phyloP scores from a whole-genome alignment of 495 filamentous ascomycete genomes.

The Penicillium angulare region DNA sequence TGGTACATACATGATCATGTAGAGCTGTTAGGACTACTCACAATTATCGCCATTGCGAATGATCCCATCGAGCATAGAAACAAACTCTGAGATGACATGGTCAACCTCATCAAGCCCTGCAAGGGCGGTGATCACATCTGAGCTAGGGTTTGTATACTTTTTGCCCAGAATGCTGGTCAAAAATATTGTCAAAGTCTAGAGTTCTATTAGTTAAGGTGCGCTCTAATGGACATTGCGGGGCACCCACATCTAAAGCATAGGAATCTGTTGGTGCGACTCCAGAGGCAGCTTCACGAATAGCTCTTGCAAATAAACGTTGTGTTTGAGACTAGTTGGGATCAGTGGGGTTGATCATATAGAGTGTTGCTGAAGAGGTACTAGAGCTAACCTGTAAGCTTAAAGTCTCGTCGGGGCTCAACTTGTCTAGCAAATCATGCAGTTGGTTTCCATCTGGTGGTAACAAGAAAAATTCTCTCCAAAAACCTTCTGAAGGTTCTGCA shows the following conservation, averaged over 20 bases:
- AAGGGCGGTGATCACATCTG: conserved; percentile 86
- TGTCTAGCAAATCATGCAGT: conserved; percentile 64
- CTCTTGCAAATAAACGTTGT: conserved; percentile 71
- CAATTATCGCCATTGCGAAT: conserved; percentile 75
- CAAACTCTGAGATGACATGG: conserved; percentile 82
- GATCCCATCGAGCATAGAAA: conserved; percentile 71
- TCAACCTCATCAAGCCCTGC: conserved; percentile 88
- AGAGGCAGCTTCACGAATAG: conserved; percentile 65
- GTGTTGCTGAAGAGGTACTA: neutral
- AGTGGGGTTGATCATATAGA: conserved; percentile 11
- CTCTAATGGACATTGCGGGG: neutral
- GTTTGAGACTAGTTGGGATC: conserved; percentile 57
- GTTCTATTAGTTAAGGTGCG: conserved; percentile 37
- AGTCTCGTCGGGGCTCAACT: conserved; percentile 68
- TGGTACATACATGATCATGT: neutral
- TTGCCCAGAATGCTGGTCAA: conserved; percentile 77
- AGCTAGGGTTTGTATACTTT: conserved; percentile 92
- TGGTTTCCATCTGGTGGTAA: conserved; percentile 69
- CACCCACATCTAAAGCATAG: conserved; percentile 84
- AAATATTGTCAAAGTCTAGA: conserved; percentile 86
- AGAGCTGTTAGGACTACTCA: conserved; percentile 39
- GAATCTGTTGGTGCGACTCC: conserved; percentile 63
- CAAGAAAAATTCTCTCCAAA: conserved; percentile 96
- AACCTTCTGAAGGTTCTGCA: conserved; percentile 74
- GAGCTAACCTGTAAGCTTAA: conserved; percentile 65